These are phyloP conservation scores for Thamnidium elegans DNA, from an alignment of 192 early-diverging fungal species.

Conservation along the genomic window DNA sequence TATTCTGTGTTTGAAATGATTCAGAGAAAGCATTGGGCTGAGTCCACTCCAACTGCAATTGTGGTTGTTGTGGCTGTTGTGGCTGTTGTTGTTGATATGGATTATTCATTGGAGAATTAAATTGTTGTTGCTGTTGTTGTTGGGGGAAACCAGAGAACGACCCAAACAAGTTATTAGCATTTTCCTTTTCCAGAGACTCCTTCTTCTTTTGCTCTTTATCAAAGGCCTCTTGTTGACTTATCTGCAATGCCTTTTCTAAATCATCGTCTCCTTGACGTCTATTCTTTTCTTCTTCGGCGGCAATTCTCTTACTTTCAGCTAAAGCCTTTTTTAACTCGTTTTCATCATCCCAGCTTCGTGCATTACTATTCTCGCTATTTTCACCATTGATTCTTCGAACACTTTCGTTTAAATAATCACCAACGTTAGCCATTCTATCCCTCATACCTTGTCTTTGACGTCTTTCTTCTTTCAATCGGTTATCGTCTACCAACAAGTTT, in stretches of 20 bases:
- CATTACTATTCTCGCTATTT: conserved; percentile 19
- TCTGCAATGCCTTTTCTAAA: conserved; percentile 29
- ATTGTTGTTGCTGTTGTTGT: conserved; percentile 18
- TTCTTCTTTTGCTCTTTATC: conserved; percentile 32
- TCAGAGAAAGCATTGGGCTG: conserved; percentile 1
- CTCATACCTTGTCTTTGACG: conserved; percentile 62
- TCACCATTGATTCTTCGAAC: not conserved
- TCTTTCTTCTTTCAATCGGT: conserved; percentile 73
- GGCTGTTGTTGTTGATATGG: conserved; percentile 33
- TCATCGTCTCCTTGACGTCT: conserved; percentile 29
- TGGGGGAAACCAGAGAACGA: conserved; percentile 10
- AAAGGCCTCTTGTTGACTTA: conserved; percentile 33
- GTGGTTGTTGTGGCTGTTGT: conserved; percentile 25
- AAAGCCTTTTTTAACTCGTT: conserved; percentile 75
- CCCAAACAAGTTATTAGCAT: conserved; percentile 25
- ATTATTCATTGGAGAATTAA: conserved; percentile 10
- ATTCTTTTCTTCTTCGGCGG: conserved; percentile 44
- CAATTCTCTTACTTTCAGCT: conserved; percentile 76
- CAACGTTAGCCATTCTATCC: conserved; percentile 52
- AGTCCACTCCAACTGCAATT: not conserved
- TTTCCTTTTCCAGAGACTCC: conserved; percentile 17
- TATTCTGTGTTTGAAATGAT: conserved; percentile 8
- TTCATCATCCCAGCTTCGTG: conserved; percentile 69
- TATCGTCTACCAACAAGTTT: conserved; percentile 74
- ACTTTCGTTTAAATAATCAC: conserved; percentile 35